Conservation (phyloP, 441 rosid species). For the Melastoma candidum region DNA sequence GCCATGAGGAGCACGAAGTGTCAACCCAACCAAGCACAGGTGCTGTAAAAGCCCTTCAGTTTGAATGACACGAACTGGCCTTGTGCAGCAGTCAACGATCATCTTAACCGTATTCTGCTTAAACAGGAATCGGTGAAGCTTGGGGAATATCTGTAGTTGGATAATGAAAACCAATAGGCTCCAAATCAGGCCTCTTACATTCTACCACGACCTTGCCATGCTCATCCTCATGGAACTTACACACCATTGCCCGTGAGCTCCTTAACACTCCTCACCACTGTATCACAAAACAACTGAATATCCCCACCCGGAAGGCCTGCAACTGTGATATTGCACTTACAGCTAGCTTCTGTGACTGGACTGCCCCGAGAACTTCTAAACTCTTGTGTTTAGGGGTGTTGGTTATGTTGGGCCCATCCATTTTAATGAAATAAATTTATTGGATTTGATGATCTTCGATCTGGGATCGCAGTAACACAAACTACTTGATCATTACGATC, state of each 20-base stretch:
- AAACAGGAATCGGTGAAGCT: constrained; percentile 81
- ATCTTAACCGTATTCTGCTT: constrained; percentile 90
- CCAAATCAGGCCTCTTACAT: constrained; percentile 63
- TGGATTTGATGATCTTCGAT: no score
- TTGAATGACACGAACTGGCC: constrained; percentile 51
- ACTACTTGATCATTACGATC: no score
- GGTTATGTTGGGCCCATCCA: no score
- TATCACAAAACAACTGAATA: constrained; percentile 71
- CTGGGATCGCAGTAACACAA: no score
- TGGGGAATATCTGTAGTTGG: constrained; percentile 97
- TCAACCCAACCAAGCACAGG: constrained; percentile 87
- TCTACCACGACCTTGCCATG: constrained; percentile 95
- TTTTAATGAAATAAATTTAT: no score
- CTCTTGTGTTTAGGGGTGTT: no score
- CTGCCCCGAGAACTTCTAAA: constrained; percentile 64
- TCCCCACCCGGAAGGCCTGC: constrained; percentile 95
- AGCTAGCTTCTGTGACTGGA: constrained; percentile 89
- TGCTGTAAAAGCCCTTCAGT: constrained; percentile 78
- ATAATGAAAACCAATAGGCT: constrained; percentile 86
- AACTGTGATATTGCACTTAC: constrained; percentile 80
- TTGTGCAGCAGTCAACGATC: constrained; percentile 82
- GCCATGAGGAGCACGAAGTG: constrained; percentile 90
- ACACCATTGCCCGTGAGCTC: constrained; percentile 92
- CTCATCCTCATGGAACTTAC: constrained; percentile 92
- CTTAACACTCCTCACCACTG: constrained; percentile 75